A percentile compares a stretch with the other conserved stretches of the same genome.
Conservation (phyloP, 1,139 yeast genomes). For the Scheffersomyces quercinus region DNA sequence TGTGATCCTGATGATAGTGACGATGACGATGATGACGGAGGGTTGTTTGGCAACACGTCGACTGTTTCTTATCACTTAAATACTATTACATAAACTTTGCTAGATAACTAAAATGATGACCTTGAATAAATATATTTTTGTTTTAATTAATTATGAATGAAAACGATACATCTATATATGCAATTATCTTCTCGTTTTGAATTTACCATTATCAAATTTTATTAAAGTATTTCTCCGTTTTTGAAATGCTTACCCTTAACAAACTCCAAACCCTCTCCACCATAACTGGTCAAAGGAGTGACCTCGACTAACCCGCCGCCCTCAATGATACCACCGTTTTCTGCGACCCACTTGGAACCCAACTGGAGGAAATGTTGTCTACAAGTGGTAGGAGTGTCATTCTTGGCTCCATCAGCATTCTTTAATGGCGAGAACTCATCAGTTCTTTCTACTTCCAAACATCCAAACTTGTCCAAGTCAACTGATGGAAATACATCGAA, state of each 20-base stretch:
- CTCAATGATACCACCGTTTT: conserved; percentile 64
- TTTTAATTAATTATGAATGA: not conserved
- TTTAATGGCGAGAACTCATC: conserved; percentile 94
- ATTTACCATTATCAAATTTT: not conserved
- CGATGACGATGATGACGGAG: not conserved
- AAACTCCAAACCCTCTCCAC: conserved; percentile 77
- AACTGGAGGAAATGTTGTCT: conserved; percentile 63
- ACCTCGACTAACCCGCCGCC: conserved; percentile 70
- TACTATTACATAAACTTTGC: not conserved
- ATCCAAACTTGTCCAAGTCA: conserved; percentile 74
- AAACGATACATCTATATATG: not conserved
- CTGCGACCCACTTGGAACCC: conserved; percentile 74
- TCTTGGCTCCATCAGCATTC: conserved; percentile 79
- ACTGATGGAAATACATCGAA: conserved; percentile 93
- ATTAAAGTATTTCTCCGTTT: conserved; percentile 40
- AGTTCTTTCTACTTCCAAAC: conserved; percentile 83
- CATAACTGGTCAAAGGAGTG: conserved; percentile 69
- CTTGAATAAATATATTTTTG: no score
- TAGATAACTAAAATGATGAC: no score
- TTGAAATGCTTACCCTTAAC: conserved; percentile 54
- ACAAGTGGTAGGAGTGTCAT: conserved; percentile 87
- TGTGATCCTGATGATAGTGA: not conserved
- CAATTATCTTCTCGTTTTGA: not conserved
- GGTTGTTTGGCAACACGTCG: not conserved
- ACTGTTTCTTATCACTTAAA: not conserved